Evolutionary conservation across 257 asterid species (phyloP).

Genomic region (Solanum dulcamara): DNA sequence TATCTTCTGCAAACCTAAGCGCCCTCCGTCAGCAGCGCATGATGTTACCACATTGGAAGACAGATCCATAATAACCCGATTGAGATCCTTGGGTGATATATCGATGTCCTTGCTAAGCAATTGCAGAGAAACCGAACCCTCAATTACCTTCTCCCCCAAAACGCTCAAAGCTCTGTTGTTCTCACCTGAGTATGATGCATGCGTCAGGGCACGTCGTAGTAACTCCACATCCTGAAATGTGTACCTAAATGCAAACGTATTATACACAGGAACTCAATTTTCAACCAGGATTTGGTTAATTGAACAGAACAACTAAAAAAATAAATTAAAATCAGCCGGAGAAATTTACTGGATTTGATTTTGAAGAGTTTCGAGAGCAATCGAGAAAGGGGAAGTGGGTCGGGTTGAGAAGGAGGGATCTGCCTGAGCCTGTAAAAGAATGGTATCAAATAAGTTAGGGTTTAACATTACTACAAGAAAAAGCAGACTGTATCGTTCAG

Average conservation of each 20-base stretch:
- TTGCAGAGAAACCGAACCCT: slow-evolving; percentile 27
- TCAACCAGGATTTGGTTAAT: background rate
- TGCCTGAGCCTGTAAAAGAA: slow-evolving; percentile 15
- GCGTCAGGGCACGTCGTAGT: slow-evolving; percentile 64
- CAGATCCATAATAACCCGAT: slow-evolving; percentile 15
- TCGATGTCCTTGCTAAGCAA: slow-evolving; percentile 33
- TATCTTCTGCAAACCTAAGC: slow-evolving; percentile 47
- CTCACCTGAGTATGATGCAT: slow-evolving; percentile 70
- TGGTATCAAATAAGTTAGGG: background rate
- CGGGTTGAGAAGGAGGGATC: background rate
- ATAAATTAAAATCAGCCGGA: background rate
- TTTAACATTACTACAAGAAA: background rate
- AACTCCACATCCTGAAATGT: slow-evolving; percentile 40
- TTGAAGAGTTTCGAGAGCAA: slow-evolving; percentile 50
- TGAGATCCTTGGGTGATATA: slow-evolving; percentile 45
- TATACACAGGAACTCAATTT: background rate
- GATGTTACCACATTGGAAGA: slow-evolving; percentile 41
- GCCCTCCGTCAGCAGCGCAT: slow-evolving; percentile 42
- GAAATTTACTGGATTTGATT: slow-evolving; percentile 37
- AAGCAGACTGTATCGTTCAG: background rate
- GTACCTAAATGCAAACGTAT: slow-evolving; percentile 26
- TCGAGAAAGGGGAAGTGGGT: slow-evolving; percentile 40
- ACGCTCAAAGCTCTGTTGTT: slow-evolving; percentile 66
- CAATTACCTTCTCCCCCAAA: slow-evolving; percentile 44
- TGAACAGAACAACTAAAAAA: background rate